A percentile compares a stretch with the other conserved stretches of the same genome.
phyloP scores from a whole-genome alignment of 805 yeast genomes.

The Metschnikowia cubensis region DNA sequence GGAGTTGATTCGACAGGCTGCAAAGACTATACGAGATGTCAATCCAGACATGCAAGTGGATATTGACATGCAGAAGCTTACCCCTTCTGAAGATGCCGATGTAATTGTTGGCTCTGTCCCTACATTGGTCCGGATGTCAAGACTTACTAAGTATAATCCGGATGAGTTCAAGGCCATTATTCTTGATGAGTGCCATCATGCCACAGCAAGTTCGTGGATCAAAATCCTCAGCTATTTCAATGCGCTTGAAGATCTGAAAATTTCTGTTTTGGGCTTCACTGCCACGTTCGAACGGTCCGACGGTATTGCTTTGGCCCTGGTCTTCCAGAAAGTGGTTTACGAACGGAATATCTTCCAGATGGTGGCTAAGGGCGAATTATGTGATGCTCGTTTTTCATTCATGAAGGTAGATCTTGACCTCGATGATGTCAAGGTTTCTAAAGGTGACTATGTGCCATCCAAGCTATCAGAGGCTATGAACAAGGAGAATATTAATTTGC shows the following conservation, averaged over 20 bases:
- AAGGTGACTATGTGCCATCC: conserved; percentile 52
- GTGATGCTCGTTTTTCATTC: conserved; percentile 62
- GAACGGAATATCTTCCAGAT: conserved; percentile 62
- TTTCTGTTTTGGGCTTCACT: conserved; percentile 75
- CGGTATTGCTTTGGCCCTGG: conserved; percentile 49
- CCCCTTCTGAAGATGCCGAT: conserved; percentile 47
- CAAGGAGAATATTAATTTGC: conserved; percentile 47
- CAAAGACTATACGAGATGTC: conserved; percentile 39
- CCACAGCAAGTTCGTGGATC: conserved; percentile 66
- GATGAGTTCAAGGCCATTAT: conserved; percentile 65
- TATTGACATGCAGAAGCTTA: conserved; percentile 62
- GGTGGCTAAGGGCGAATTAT: conserved; percentile 65
- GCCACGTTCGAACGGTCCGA: conserved; percentile 87
- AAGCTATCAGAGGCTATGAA: conserved; percentile 55
- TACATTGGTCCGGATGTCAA: conserved; percentile 43
- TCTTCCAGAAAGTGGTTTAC: conserved; percentile 71
- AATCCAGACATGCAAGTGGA: conserved; percentile 53
- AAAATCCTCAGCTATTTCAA: conserved; percentile 57
- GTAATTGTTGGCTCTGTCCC: conserved; percentile 77
- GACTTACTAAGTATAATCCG: conserved; percentile 55
- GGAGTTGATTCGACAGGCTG: conserved; percentile 75
- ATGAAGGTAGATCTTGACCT: conserved; percentile 49
- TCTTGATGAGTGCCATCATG: conserved; percentile 91
- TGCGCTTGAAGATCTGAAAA: conserved; percentile 39
- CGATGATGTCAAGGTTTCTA: conserved; percentile 22